Evolutionary conservation across 495 filamentous ascomycete species (phyloP), one percentile per base, ranked within the genome.

Genomic region (Lophiotrema nucula): DNA sequence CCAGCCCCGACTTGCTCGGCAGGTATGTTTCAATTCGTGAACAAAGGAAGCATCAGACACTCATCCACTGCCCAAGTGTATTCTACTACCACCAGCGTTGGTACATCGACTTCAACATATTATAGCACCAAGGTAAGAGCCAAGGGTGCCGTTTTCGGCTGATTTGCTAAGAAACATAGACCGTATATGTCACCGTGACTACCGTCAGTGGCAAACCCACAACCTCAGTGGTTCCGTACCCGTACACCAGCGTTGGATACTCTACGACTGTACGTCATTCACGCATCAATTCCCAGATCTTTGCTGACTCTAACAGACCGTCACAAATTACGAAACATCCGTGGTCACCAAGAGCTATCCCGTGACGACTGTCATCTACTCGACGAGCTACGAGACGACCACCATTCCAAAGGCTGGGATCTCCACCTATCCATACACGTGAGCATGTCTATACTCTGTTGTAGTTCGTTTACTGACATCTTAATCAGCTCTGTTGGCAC

Each of bases 361-460:
- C 10, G 47, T 60, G 27, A 58, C 48, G 18, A 58, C 54, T 13
- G 39, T 47, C 42, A 56, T 25, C 47, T 60, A 61, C 39, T 21
- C 15, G 5, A 61, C 58, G 25, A 47, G 44, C 27, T 38, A 45
- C 37, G 38, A 52, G 18, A 39, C 35, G 2, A 41, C 37, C 12
- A 41, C 45, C 8, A 33, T 26, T 2, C 41, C 60, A 1, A 53
- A 57, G 47, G 47, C 46, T 15, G 37, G 6, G 5, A n/a, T 11
- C 39, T 26, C 38, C 16, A 53, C 52, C n/a, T 37, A 27, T 45
- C 47, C 60, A 28, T 58, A 53, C 46, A 65, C 56, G 61, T 65
- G 35, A 6, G 1, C 15, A n/a, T n/a, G n/a, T n/a, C n/a, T n/a
- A n/a, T n/a, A n/a, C n/a, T n/a, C n/a, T n/a, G n/a, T n/a, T n/a